Base-by-base conservation (phyloP, 352 stramenopile genomes). In the Pythium phragmiticola region DNA sequence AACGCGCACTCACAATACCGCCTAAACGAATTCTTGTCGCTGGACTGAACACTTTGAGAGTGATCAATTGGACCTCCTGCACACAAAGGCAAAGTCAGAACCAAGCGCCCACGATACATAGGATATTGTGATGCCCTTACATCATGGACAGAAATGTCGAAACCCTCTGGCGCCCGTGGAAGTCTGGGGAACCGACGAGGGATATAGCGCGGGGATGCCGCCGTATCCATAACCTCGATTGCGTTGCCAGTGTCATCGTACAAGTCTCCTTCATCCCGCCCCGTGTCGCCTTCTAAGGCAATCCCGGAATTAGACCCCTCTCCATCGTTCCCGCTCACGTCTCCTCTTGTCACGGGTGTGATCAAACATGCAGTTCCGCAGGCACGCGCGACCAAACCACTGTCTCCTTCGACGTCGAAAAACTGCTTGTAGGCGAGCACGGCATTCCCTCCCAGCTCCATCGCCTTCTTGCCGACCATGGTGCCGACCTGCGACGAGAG, bases 361-460 rank as follows among this genome's bases (percentile, higher is more conserved):
- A 94, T 85, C n/a, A 76, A 88, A 39, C 84, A 92, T 16, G 88
- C 79, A 60, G 98, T 99, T 14, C 98, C 98, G 72, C 96, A 99
- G 7, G 94, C 97, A 26, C 97, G 78, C 21, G 96, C 96, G 0
- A 99, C 97, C 28, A 99, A 84, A 11, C 96, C 97, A 36, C 93
- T 98, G 74, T 99, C 97, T 48, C 97, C 97, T 83, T 99, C 97
- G 33, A 99, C 94, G 76, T 99, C 97, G 68, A 99, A 99, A 70
- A 98, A 98, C 66, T 99, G 94, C 63, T 98, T 90, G 78, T 99
- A 99, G 6, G 92, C 97, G 49, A 99, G 74, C 17, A 99, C 96
- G 7, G 97, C 97, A 69, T 99, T 99, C 3, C 95, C 97, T 16
- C 97, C 96, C n/a, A 98, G 87, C 62, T 98, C 94, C 21, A 98